These are phyloP conservation scores for Urochloa ruziziensis DNA, from an alignment of 176 grass and related monocot species.

Conservation along the genomic window DNA sequence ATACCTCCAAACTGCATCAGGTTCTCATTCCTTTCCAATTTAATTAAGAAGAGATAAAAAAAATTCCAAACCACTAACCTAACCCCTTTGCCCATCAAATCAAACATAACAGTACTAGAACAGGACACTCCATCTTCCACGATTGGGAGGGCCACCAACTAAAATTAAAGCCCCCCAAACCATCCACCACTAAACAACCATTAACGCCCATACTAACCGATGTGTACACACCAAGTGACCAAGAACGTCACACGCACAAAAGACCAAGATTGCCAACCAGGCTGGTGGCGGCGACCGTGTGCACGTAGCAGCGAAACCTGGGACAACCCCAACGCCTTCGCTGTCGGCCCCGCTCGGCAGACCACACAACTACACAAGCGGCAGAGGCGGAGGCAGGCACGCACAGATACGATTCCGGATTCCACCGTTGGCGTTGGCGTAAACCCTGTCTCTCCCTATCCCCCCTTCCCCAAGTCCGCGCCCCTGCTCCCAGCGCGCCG, in stretches of 20 bases:
- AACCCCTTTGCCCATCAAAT: neutral
- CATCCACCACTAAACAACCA: neutral
- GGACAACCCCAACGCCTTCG: neutral
- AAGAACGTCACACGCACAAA: neutral
- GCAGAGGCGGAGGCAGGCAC: neutral
- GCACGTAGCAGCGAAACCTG: neutral
- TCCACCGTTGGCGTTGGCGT: conserved; percentile 36
- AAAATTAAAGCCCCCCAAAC: neutral
- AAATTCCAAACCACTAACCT: neutral
- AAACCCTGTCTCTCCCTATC: conserved; percentile 38
- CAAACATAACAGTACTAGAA: neutral
- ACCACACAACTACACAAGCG: neutral
- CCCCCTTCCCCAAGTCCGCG: neutral
- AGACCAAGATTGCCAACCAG: neutral
- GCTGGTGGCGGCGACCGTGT: neutral
- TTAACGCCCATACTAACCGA: neutral
- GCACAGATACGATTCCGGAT: conserved; percentile 34
- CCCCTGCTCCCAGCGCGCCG: neutral
- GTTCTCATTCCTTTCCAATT: no score
- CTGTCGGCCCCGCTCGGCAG: neutral
- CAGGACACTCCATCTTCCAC: neutral
- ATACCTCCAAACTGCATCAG: no score
- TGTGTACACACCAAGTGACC: neutral
- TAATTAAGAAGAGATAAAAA: no score
- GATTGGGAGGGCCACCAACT: neutral